phyloP scores from a whole-genome alignment of 257 asterid species.

The Solanum arcanum region DNA sequence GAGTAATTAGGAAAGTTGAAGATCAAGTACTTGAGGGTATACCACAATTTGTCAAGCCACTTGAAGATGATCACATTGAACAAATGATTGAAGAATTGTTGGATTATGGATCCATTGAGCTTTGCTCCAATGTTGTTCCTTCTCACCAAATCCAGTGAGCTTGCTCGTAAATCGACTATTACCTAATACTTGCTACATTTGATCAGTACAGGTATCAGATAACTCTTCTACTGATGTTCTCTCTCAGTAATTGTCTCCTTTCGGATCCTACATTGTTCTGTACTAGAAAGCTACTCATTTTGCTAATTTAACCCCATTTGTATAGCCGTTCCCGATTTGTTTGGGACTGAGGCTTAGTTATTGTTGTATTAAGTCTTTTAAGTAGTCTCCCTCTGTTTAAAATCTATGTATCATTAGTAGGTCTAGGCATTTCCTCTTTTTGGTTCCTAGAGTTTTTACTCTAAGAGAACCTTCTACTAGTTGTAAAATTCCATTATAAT shows the following conservation, averaged over 20 bases:
- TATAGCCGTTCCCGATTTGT: background rate
- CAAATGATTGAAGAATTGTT: slow-evolving; percentile 87
- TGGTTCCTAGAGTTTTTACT: background rate
- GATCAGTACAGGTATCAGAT: background rate
- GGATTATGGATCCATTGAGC: slow-evolving; percentile 62
- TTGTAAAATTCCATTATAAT: background rate
- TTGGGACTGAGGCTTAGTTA: background rate
- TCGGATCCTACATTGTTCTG: background rate
- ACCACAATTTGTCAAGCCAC: slow-evolving; percentile 14
- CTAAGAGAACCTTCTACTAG: background rate
- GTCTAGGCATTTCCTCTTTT: background rate
- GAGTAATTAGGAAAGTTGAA: background rate
- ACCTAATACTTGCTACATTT: background rate
- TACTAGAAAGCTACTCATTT: background rate
- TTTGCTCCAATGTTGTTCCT: slow-evolving; percentile 28
- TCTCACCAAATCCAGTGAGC: background rate
- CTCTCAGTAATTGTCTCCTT: background rate
- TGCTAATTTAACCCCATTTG: background rate
- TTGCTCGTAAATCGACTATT: background rate
- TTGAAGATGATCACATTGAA: slow-evolving; percentile 73
- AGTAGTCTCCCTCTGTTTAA: background rate
- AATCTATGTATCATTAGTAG: background rate
- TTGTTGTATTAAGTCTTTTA: background rate
- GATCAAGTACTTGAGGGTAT: background rate
- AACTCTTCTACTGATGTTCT: background rate